Evolutionary conservation across 345 rosid genomes (phyloP).

Genomic region (Melastoma malabathricum): DNA sequence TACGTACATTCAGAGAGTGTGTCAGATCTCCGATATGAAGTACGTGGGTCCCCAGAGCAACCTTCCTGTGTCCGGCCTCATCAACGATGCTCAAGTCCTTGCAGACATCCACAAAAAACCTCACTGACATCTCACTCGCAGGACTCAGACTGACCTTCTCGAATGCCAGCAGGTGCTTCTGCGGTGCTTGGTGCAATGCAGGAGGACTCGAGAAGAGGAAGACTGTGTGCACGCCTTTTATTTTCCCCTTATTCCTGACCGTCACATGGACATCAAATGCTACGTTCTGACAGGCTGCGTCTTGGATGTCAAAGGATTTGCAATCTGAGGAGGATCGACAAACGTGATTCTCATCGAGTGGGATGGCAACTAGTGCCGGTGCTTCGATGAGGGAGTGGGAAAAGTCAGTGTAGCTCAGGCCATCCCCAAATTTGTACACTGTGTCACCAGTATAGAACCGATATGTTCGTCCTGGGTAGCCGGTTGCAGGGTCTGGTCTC

Average conservation of each 20-base stretch:
- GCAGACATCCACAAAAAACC: slow-evolving; percentile 53
- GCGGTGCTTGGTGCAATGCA: slow-evolving; percentile 46
- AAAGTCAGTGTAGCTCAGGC: slow-evolving; percentile 50
- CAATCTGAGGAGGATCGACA: slow-evolving; percentile 54
- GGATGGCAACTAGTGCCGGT: slow-evolving; percentile 32
- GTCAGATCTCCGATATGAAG: slow-evolving; percentile 67
- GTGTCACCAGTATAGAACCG: slow-evolving; percentile 85
- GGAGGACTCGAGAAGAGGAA: slow-evolving; percentile 68
- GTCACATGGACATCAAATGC: slow-evolving; percentile 38
- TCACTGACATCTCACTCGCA: slow-evolving; percentile 20
- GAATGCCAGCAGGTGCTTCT: slow-evolving; percentile 56
- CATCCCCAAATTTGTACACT: slow-evolving; percentile 73
- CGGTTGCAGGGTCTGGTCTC: slow-evolving; percentile 61
- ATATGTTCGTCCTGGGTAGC: slow-evolving; percentile 93
- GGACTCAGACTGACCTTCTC: slow-evolving; percentile 43
- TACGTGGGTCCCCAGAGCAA: slow-evolving; percentile 51
- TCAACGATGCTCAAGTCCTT: slow-evolving; percentile 71
- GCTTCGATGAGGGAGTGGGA: slow-evolving; percentile 44
- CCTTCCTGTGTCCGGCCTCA: slow-evolving; percentile 44
- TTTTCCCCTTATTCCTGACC: slow-evolving; percentile 37
- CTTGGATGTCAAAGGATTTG: slow-evolving; percentile 35
- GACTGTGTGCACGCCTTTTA: slow-evolving; percentile 56
- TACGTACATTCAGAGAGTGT: slow-evolving; percentile 38
- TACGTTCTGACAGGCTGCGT: slow-evolving; percentile 27
- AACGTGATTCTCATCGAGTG: slow-evolving; percentile 33